Evolutionary conservation across 2,329 filamentous ascomycete genomes (phyloP).

Genomic region (Monilinia fructicola): DNA sequence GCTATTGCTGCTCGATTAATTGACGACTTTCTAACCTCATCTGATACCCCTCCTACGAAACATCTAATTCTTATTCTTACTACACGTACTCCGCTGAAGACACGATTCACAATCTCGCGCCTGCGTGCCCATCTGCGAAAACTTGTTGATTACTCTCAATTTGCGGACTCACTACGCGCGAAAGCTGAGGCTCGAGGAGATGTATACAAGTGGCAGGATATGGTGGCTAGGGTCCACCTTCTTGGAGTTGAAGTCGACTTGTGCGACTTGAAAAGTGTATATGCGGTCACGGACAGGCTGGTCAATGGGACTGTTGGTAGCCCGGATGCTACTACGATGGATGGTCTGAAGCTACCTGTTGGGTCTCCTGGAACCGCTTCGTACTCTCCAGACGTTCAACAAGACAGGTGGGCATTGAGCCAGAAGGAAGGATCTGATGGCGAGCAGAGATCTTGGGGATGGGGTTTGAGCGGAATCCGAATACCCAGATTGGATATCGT

Average conservation of each 20-base stretch:
- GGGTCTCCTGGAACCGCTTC: conserved; percentile 39
- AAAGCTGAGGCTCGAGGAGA: conserved; percentile 57
- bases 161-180: conserved; percentile 49
- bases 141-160: conserved; percentile 44
- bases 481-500: conserved; percentile 75
- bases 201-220: conserved; percentile 48
- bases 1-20: conserved; percentile 81
- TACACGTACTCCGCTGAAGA: conserved; percentile 74
- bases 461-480: conserved; percentile 44
- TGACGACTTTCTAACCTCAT: conserved; percentile 78
- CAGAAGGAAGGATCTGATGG: conserved; percentile 54
- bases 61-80: conserved; percentile 80
- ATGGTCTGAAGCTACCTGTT: conserved; percentile 38
- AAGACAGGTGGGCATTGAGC: conserved; percentile 42
- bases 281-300: conserved; percentile 37
- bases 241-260: conserved; percentile 60
- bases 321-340: conserved; percentile 39
- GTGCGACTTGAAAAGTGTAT: conserved; percentile 55
- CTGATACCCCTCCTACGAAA: conserved; percentile 61
- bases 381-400: conserved; percentile 33
- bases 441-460: conserved; percentile 46
- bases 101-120: conserved; percentile 64
- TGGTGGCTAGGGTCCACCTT: conserved; percentile 55
- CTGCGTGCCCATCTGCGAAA: conserved; percentile 62
- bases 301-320: conserved; percentile 40